Evolutionary conservation across 805 yeast genomes (phyloP).

Genomic region (Saccharomyces kudriavzevii): DNA sequence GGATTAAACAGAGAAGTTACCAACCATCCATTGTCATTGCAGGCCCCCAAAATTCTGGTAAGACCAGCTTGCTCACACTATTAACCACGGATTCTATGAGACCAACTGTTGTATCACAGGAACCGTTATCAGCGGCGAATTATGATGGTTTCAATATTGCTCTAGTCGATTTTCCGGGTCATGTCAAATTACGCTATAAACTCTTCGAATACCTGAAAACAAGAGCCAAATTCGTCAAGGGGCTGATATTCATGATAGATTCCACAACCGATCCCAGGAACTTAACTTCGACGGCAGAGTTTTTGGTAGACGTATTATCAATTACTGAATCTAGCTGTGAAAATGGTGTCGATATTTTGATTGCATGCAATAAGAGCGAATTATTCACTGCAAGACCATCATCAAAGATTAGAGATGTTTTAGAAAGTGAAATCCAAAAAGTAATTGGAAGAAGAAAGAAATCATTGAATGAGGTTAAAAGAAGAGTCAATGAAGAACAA

Average conservation of each 20-base stretch:
- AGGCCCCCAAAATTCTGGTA: constrained; percentile 61
- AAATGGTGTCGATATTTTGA: constrained; percentile 62
- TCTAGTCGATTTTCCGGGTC: constrained; percentile 85
- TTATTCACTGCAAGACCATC: constrained; percentile 75
- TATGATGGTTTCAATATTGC: constrained; percentile 35
- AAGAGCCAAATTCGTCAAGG: constrained; percentile 41
- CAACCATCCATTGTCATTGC: constrained; percentile 52
- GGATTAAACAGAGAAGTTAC: neutral
- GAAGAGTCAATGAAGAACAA: constrained; percentile 17
- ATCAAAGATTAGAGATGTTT: constrained; percentile 44
- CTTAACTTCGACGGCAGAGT: constrained; percentile 47
- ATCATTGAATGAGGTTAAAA: constrained; percentile 39
- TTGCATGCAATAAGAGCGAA: constrained; percentile 83
- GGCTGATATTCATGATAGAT: constrained; percentile 73
- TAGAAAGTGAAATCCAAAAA: constrained; percentile 59
- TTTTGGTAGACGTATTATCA: constrained; percentile 50
- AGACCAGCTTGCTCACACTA: constrained; percentile 37
- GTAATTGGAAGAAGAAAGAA: constrained; percentile 39
- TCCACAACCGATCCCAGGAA: constrained; percentile 47
- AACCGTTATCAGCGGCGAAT: constrained; percentile 34
- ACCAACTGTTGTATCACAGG: constrained; percentile 45
- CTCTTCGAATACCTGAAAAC: constrained; percentile 41
- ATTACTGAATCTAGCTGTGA: constrained; percentile 49
- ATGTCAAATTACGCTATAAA: constrained; percentile 57
- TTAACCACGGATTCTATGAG: constrained; percentile 25